Percentiles rank a stretch among this genome's conserved stretches.
These are phyloP conservation scores for Noccaea caerulescens DNA, from an alignment of 345 rosid species.

Conservation along the genomic window DNA sequence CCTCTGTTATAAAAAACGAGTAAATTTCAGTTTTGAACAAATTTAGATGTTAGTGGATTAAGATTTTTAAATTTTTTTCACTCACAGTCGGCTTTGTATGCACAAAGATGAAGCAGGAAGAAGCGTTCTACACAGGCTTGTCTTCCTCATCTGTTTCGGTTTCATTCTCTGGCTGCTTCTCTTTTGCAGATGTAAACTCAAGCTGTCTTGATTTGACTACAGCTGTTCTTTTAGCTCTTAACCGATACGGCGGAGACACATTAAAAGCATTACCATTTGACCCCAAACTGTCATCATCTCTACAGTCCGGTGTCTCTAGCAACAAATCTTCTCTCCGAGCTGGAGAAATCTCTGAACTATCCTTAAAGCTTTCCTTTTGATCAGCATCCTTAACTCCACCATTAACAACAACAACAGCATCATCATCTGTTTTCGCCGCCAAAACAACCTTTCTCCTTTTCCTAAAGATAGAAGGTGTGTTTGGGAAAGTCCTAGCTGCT, in stretches of 20 bases:
- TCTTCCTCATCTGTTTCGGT: constrained; percentile 44
- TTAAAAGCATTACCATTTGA: constrained; percentile 52
- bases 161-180: constrained; percentile 43
- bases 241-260: constrained; percentile 82
- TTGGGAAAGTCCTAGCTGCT: constrained; percentile 81
- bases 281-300: constrained; percentile 32
- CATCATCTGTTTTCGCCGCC: constrained; percentile 43
- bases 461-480: constrained; percentile 88
- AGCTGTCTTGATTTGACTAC: constrained; percentile 87
- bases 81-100: constrained; percentile 33
- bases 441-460: constrained; percentile 56
- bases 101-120: constrained; percentile 19
- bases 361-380: constrained; percentile 36
- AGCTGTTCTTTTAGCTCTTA: constrained; percentile 74
- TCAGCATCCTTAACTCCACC: constrained; percentile 39
- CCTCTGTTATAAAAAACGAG: constrained; percentile 9
- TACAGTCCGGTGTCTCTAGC: constrained; percentile 49
- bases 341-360: constrained; percentile 44
- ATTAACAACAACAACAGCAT: neutral
- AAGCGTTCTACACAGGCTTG: constrained; percentile 21
- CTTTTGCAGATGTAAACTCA: constrained; percentile 61
- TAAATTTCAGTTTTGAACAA: neutral
- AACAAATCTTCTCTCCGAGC: constrained; percentile 39
- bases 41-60: neutral
- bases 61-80: neutral